These are phyloP conservation scores for Saussurea involucrata DNA, from an alignment of 129 eudicot species.

Conservation along the genomic window DNA sequence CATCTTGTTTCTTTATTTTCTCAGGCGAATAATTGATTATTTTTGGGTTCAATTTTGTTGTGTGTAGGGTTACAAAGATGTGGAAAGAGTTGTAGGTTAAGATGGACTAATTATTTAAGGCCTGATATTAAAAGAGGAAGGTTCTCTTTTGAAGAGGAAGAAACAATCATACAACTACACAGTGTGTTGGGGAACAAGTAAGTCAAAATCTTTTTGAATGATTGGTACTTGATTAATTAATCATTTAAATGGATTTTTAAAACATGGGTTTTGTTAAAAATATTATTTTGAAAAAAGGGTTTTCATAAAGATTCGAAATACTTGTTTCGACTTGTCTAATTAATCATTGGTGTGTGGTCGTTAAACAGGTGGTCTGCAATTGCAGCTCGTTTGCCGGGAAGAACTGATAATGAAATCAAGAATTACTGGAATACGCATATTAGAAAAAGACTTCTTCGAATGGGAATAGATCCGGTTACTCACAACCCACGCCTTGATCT, in stretches of 20 bases:
- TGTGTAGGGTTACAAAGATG: constrained; percentile 72
- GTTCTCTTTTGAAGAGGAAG: constrained; percentile 83
- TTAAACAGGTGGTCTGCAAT: constrained; percentile 70
- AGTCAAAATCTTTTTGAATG: constrained; percentile 21
- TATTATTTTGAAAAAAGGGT: not conserved
- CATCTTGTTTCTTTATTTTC: not conserved
- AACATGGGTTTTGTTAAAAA: not conserved
- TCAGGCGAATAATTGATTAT: not conserved
- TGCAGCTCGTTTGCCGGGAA: constrained; percentile 85
- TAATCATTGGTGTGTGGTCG: not conserved
- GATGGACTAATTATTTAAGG: constrained; percentile 88
- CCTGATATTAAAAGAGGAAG: constrained; percentile 89
- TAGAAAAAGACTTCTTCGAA: constrained; percentile 66
- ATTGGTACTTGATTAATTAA: not conserved
- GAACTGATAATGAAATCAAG: constrained; percentile 89
- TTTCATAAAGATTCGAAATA: constrained; percentile 2
- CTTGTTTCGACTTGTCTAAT: constrained; percentile 6
- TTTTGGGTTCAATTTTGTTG: not conserved
- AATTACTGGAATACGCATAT: constrained; percentile 90
- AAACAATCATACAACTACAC: constrained; percentile 76
- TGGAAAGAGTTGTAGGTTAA: constrained; percentile 88
- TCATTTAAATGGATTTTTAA: not conserved
- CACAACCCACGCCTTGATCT: constrained; percentile 69
- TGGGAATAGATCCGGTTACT: constrained; percentile 90
- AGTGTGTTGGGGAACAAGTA: constrained; percentile 89